Conservation (phyloP, 345 rosid genomes). For the Aquilaria malaccensis region DNA sequence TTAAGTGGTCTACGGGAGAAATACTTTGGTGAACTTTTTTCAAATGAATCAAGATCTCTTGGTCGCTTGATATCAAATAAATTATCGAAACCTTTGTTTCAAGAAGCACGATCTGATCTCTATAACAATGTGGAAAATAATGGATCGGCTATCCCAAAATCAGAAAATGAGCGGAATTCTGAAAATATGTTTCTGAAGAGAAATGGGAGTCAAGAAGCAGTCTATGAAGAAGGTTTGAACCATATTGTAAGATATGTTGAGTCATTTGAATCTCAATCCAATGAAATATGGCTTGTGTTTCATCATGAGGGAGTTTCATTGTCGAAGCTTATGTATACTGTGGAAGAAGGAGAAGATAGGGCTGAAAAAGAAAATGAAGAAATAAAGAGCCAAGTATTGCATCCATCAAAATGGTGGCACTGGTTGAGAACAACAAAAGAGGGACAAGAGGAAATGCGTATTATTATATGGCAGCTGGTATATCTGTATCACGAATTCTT, state of each 20-base stretch:
- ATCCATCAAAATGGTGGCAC: conserved; percentile 93
- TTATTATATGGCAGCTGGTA: conserved; percentile 84
- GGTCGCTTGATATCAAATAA: conserved; percentile 30
- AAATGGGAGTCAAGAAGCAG: conserved; percentile 20
- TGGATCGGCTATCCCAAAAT: conserved; percentile 21
- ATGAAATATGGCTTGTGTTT: conserved; percentile 94
- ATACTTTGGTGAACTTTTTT: conserved; percentile 85
- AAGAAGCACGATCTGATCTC: conserved; percentile 26
- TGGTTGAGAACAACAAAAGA: conserved; percentile 87
- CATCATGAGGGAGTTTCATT: conserved; percentile 79
- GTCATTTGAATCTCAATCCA: conserved; percentile 82
- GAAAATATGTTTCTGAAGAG: conserved; percentile 21
- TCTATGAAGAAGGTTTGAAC: conserved; percentile 64
- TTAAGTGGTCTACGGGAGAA: conserved; percentile 91
- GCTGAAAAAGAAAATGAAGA: conserved; percentile 41
- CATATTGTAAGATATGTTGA: conserved; percentile 92
- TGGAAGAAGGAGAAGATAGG: conserved; percentile 46
- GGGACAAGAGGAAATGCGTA: conserved; percentile 84
- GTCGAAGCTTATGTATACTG: conserved; percentile 75
- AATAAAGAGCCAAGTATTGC: conserved; percentile 52
- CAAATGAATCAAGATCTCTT: conserved; percentile 51
- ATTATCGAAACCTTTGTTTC: conserved; percentile 25
- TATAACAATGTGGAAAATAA: conserved; percentile 17
- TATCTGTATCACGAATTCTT: conserved; percentile 3
- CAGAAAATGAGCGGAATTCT: conserved; percentile 21